Percentiles rank a stretch among this genome's conserved stretches.
Conservation (phyloP, 2,329 filamentous ascomycete genomes). For the Diplodia seriata region DNA sequence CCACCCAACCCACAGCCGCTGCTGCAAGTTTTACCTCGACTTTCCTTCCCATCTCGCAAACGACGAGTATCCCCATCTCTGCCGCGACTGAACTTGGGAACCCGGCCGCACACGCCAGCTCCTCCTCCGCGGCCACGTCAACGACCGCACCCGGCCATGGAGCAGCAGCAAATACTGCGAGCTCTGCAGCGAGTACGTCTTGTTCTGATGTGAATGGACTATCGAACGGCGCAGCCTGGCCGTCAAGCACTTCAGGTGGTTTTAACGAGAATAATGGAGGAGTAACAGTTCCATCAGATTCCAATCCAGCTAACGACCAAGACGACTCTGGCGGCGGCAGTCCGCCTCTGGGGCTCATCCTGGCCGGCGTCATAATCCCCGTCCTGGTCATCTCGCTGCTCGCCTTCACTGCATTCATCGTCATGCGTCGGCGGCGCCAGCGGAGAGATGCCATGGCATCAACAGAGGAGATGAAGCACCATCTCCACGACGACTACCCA, state of each 20-base stretch:
- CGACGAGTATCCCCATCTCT: no score
- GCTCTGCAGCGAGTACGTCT: conserved; percentile 8
- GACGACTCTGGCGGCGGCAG: not conserved
- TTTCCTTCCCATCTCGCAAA: not conserved
- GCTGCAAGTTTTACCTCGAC: not conserved
- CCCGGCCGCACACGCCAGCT: not conserved
- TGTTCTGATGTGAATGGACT: not conserved
- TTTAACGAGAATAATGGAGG: not conserved
- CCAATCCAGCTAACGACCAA: not conserved
- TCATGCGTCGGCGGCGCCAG: conserved; percentile 25
- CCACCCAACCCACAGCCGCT: no score
- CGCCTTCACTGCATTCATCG: conserved; percentile 14
- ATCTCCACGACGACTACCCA: conserved; percentile 6
- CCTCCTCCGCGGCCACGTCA: not conserved
- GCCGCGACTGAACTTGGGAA: no score
- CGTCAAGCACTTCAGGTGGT: not conserved
- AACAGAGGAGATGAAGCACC: conserved; percentile 27
- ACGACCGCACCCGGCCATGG: not conserved
- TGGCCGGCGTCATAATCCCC: conserved; percentile 20
- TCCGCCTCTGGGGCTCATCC: conserved; percentile 6
- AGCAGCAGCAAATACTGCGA: not conserved
- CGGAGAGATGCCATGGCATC: not conserved
- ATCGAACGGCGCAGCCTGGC: not conserved
- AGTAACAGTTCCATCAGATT: conserved; percentile 16
- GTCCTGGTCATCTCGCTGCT: conserved; percentile 14